Conservation (phyloP, 2,329 filamentous ascomycete genomes). For the Exophiala alcalophila region DNA sequence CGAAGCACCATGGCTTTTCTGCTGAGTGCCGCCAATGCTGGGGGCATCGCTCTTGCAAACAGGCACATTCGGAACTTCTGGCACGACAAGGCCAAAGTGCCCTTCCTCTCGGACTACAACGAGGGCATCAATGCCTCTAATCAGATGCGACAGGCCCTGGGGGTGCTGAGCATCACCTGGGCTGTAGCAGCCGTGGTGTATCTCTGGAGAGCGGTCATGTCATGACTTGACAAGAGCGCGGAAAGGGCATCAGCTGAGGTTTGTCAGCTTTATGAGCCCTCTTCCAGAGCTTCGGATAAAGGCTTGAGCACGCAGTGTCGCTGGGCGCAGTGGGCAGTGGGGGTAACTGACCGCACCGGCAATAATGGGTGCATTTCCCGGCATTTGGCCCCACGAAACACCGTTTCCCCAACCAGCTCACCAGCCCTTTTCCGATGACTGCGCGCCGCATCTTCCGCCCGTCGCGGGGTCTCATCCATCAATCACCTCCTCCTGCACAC, state of each 20-base stretch:
- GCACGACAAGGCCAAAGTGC: slow-evolving; percentile 20
- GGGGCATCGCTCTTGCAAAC: slow-evolving; percentile 15
- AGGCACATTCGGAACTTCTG: slow-evolving; percentile 23
- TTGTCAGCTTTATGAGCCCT: slow-evolving; percentile 8
- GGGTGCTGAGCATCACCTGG: slow-evolving; percentile 15
- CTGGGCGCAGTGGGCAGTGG: slow-evolving; percentile 2
- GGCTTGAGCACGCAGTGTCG: neutral
- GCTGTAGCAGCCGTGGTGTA: slow-evolving; percentile 10
- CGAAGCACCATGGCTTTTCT: slow-evolving; percentile 11
- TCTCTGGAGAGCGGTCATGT: slow-evolving; percentile 13
- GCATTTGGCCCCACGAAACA: slow-evolving; percentile 16
- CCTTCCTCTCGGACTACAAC: slow-evolving; percentile 20
- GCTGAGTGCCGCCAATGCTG: slow-evolving; percentile 18
- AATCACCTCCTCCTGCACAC: neutral
- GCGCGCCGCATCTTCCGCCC: neutral
- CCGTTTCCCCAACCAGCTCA: neutral
- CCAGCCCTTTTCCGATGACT: slow-evolving; percentile 16
- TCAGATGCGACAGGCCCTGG: slow-evolving; percentile 14
- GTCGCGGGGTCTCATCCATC: slow-evolving; percentile 8
- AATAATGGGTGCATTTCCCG: slow-evolving; percentile 16
- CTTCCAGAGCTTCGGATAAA: slow-evolving; percentile 8
- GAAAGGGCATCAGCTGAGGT: slow-evolving; percentile 5
- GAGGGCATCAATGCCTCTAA: slow-evolving; percentile 22
- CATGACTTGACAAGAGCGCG: slow-evolving; percentile 2
- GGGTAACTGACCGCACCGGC: neutral